phyloP scores from a whole-genome alignment of 2,329 filamentous ascomycete genomes.

The Juglanconis oblonga region DNA sequence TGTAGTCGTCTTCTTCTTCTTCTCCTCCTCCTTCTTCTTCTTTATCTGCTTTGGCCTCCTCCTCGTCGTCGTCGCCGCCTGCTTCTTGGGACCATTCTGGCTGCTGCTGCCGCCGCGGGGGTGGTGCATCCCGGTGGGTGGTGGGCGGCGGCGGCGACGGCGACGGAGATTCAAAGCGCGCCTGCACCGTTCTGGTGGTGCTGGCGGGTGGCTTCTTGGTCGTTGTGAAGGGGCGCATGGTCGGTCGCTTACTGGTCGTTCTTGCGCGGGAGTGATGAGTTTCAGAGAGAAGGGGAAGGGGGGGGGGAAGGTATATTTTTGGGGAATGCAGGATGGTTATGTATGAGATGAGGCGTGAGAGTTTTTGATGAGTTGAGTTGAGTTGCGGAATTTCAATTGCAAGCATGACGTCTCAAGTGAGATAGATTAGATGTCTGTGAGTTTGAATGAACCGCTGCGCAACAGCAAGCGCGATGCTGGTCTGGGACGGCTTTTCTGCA shows the following conservation, averaged over 20 bases:
- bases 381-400: background rate
- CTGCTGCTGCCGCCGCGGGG: too few species aligned
- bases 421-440: background rate
- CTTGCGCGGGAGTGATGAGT: background rate
- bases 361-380: background rate
- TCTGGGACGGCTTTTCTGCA: too few species aligned
- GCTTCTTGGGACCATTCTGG: background rate
- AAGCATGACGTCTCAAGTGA: background rate
- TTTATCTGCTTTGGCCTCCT: background rate
- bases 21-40: constrained; percentile 26
- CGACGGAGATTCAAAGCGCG: background rate
- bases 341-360: background rate
- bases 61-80: constrained; percentile 15
- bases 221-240: background rate
- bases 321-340: background rate
- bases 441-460: too few species aligned
- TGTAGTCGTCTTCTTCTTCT: constrained; percentile 91
- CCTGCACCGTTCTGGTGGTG: background rate
- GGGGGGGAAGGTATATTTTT: background rate
- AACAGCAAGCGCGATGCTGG: too few species aligned
- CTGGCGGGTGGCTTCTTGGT: background rate
- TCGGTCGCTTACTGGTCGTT: background rate
- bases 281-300: background rate
- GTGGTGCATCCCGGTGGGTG: background rate
- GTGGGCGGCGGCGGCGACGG: background rate